phyloP scores from a whole-genome alignment of 306 rosid species.

The Quercus rubra region DNA sequence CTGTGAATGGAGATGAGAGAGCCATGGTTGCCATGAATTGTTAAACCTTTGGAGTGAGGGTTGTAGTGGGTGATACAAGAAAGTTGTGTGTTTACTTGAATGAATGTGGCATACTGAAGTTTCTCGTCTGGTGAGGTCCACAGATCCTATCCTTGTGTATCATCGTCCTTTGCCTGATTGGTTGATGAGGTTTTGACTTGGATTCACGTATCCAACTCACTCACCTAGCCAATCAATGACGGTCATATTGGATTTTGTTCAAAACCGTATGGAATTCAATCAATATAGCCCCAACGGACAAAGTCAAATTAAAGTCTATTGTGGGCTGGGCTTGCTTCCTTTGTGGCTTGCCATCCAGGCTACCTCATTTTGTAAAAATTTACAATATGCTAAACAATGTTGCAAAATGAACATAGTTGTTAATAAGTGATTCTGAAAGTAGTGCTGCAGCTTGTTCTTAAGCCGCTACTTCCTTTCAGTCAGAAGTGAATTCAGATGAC shows the following conservation, averaged over 20 bases:
- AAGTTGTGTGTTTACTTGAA: not conserved
- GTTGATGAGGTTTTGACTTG: not conserved
- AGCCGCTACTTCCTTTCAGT: conserved; percentile 31
- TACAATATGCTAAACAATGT: conserved; percentile 16
- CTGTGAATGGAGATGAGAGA: conserved; percentile 36
- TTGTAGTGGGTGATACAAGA: not conserved
- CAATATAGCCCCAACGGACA: no score
- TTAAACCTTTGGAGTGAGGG: not conserved
- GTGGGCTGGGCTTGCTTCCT: no score
- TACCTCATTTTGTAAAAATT: not conserved
- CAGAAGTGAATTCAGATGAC: conserved; percentile 33
- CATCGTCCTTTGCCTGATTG: conserved; percentile 11
- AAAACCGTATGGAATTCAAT: not conserved
- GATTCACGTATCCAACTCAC: conserved; percentile 8
- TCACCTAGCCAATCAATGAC: not conserved
- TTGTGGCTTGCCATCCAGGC: no score
- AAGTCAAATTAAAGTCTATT: no score
- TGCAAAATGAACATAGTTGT: conserved; percentile 26
- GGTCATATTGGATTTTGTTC: not conserved
- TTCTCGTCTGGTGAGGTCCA: not conserved
- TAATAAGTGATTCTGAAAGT: conserved; percentile 32
- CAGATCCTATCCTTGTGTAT: conserved; percentile 1
- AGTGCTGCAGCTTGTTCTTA: conserved; percentile 29
- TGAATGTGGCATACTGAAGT: not conserved
- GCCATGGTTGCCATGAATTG: conserved; percentile 30